Base-by-base conservation (phyloP, 169 alveolate genomes). In the Blepharisma undulans region DNA sequence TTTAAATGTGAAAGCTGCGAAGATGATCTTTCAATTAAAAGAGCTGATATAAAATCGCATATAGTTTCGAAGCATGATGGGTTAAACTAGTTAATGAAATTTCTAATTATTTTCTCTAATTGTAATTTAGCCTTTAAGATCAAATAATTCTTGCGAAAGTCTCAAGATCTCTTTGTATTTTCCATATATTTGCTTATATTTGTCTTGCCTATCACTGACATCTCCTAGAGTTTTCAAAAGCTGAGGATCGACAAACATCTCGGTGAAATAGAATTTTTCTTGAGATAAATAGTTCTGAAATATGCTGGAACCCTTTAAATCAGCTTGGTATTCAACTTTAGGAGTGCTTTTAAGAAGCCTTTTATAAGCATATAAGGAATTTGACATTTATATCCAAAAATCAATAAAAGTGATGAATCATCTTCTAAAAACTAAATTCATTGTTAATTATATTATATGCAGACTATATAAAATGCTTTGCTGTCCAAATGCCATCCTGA, bases 1-100 rank as follows among this genome's bases (percentile, higher is more conserved):
- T 79, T 27, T 33, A 79, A 33, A 22, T 79, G 87, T 32, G 87
- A 79, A 74, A 74, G 36, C 33, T 74, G 80, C 16, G 33, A 74
- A 22, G 36, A 74, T 25, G 80, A 74, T 10, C 29, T 8, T 14
- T 5, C 80, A 25, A 29, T 74, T 8, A 74, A 74, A 18, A 74
- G 80, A 25, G 30, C 16, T 25, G 80, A 74, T 74, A 29, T 74
- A 22, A 74, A 74, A 74, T 25, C 29, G 14, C 80, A 74, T 29
- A 29, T 74, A 48, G 66, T 48, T 1, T 48, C 66, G 66, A 48
- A 48, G 12, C 66, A 48, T 48, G 66, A 48, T 48, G 66, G 66
- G 12, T 18, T 48, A 48, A 48, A 48, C 66, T 48, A 48, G 66
- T 48, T 48, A 48, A 48, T 48, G 66, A 48, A 48, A 48, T 5